Base-by-base conservation (phyloP, 2,329 filamentous ascomycete species). In the Ophiostoma sp. region DNA sequence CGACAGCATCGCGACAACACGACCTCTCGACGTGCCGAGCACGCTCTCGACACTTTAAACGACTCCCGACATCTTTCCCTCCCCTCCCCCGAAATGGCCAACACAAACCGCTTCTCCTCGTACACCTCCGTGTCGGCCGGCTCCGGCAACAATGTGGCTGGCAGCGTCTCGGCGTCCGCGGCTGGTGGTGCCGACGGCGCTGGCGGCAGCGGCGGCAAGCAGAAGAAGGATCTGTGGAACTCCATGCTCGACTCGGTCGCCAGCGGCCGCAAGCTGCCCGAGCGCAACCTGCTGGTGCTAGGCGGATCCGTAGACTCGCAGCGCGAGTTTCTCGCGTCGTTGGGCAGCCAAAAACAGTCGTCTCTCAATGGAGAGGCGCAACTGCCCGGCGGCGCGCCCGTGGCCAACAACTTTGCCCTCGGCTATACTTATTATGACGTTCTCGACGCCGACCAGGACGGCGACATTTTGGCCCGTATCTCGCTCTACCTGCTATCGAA, bases 361-460 rank as follows among this genome's bases (percentile, higher is more conserved):
- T 86, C 80, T 86, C 79, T 78, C n/a, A n/a, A 19, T 42, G 57
- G 64, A 39, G 45, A 33, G 36, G 45, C 45, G 28, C 25, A 50
- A 22, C 22, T 50, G 85, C 80, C 77, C 91, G 89, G 81, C 87
- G 88, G 75, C 92, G 42, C 93, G 1, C 93, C 94, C 28, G 89
- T 97, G 79, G 95, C 95, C 72, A 98, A 98, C 80, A 92, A 92
- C 80, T 97, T 97, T 82, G 95, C 95, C 12, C 84, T 98, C 74
- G 95, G 95, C 70, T 98, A 98, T 81, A 97, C 95, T 71, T 98
- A 97, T 83, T 94, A 97, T 81, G 94, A 98, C 82, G 94, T 98
- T 50, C 87, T 97, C 50, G 95, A 98, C 82, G 92, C 93, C 73
- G 95, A 98, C 80, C 94, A 97, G 82, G 95, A 98, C 86, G 93